Percentiles rank a stretch among this genome's conserved stretches.
These are phyloP conservation scores for Argentina anserina DNA, from an alignment of 306 rosid species.

Conservation along the genomic window DNA sequence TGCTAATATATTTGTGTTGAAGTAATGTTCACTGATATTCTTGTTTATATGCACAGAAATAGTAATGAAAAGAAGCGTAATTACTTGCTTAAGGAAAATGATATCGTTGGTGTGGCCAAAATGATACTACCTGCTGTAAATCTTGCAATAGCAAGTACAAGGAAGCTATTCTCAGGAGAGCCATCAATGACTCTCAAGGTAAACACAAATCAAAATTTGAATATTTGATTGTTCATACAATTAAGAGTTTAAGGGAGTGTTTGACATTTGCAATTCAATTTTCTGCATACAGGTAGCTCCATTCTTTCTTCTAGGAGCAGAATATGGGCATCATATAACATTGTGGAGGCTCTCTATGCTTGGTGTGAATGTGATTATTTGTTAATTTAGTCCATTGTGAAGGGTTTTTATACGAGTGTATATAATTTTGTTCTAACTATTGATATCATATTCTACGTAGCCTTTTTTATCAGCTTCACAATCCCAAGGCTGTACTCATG, in stretches of 20 bases:
- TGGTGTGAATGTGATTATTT: slow-evolving; percentile 49
- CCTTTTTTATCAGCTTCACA: slow-evolving; percentile 67
- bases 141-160: slow-evolving; percentile 53
- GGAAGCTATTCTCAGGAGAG: slow-evolving; percentile 72
- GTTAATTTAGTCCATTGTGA: slow-evolving; percentile 7
- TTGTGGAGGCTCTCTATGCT: slow-evolving; percentile 68
- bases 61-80: slow-evolving; percentile 31
- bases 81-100: slow-evolving; percentile 63
- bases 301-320: slow-evolving; percentile 74
- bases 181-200: slow-evolving; percentile 87
- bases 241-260: neutral
- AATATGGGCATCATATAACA: slow-evolving; percentile 78
- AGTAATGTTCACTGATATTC: neutral
- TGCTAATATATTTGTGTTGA: neutral
- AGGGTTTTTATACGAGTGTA: neutral
- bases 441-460: slow-evolving; percentile 33
- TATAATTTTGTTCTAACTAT: neutral
- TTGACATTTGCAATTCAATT: slow-evolving; percentile 2
- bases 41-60: slow-evolving; percentile 42
- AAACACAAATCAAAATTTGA: slow-evolving; percentile 19
- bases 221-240: slow-evolving; percentile 1
- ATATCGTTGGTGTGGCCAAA: slow-evolving; percentile 57
- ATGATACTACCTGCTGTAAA: slow-evolving; percentile 61
- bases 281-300: slow-evolving; percentile 60
- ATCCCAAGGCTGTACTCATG: slow-evolving; percentile 73